Evolutionary conservation across 2,329 filamentous ascomycete genomes (phyloP).

Genomic region (Colletotrichum zoysiae): DNA sequence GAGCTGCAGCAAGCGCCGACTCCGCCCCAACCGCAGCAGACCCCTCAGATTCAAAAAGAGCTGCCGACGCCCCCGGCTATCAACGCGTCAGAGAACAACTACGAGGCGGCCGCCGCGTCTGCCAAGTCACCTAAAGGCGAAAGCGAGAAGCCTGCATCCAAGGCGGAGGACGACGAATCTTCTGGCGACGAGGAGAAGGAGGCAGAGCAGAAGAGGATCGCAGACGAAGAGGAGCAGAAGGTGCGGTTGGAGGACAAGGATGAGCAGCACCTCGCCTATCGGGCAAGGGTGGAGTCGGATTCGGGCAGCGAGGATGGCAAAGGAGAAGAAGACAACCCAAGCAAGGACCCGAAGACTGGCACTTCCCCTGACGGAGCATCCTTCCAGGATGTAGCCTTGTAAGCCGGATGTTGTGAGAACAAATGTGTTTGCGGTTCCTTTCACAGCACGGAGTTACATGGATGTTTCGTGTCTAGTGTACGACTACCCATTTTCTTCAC

Average conservation of each 20-base stretch:
- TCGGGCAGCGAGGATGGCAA: slow-evolving; percentile 46
- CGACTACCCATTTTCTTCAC: slow-evolving; percentile 32
- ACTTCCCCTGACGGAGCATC: slow-evolving; percentile 67
- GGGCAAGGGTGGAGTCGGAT: slow-evolving; percentile 51
- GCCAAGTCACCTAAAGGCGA: slow-evolving; percentile 41
- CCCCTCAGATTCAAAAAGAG: slow-evolving; percentile 50
- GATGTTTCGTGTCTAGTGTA: slow-evolving; percentile 30
- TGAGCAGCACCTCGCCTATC: slow-evolving; percentile 65
- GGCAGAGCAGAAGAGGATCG: slow-evolving; percentile 54
- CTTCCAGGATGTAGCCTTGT: slow-evolving; percentile 75
- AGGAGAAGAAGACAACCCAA: slow-evolving; percentile 50
- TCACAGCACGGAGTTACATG: slow-evolving; percentile 37
- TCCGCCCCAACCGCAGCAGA: slow-evolving; percentile 44
- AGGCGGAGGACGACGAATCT: slow-evolving; percentile 46
- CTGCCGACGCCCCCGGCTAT: slow-evolving; percentile 46
- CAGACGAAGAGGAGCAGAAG: slow-evolving; percentile 65
- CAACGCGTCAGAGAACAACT: slow-evolving; percentile 47
- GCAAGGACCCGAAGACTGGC: slow-evolving; percentile 54
- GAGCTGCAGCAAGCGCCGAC: slow-evolving; percentile 47
- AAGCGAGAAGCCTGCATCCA: slow-evolving; percentile 41
- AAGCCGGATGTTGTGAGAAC: slow-evolving; percentile 39
- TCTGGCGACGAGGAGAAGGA: slow-evolving; percentile 49
- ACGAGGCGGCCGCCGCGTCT: slow-evolving; percentile 40
- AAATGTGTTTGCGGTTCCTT: slow-evolving; percentile 15
- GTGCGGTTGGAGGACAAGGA: slow-evolving; percentile 67